Evolutionary conservation across 176 grass and related monocot genomes (phyloP), one percentile per base, ranked within the genome.

Genomic region (Carex kokanica): DNA sequence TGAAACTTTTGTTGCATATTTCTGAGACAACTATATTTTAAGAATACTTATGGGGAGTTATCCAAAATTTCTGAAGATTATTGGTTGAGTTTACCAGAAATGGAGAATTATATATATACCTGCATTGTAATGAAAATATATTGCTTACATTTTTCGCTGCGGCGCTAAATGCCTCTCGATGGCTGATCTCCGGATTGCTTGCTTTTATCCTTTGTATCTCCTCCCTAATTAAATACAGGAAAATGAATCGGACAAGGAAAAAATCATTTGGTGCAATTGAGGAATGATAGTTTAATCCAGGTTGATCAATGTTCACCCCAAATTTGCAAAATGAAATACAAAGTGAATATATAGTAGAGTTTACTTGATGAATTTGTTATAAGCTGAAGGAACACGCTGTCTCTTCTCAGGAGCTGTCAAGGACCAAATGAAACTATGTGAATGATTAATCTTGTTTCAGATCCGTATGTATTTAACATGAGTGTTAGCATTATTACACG

Each of bases 331-430:
- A 67, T 45, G 3, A 64, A 41, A 21, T 78, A 70, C 36, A 40
- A 63, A 81, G 6, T 81, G 11, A 40, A 45, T 8, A 62, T 55
- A 56, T 79, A 25, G 6, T 61, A 71, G 64, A 68, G 78, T 86
- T 90, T 73, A 98, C 95, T 92, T 98, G 92, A 98, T 98, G 66
- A 98, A 98, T 84, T 86, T 87, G 81, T 98, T 98, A 69, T 98
- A 98, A 70, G 92, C 92, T 47, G 95, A 98, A 21, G 95, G 95
- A 83, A 92, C 90, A 63, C 90, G 95, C 24, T 98, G 95, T 34
- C 86, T 91, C 78, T 98, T 98, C 90, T 94, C 92, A 0, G 92
- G 90, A 23, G 92, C 92, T 93, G 84, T 25, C 61, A 55, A 86
- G 3, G 84, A 49, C 3, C 17, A 84, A 79, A 65, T 27, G 41